Percentiles rank a stretch among this genome's conserved stretches.
Evolutionary conservation across 352 stramenopile genomes (phyloP).

Genomic region (Pythium vanterpoolii): DNA sequence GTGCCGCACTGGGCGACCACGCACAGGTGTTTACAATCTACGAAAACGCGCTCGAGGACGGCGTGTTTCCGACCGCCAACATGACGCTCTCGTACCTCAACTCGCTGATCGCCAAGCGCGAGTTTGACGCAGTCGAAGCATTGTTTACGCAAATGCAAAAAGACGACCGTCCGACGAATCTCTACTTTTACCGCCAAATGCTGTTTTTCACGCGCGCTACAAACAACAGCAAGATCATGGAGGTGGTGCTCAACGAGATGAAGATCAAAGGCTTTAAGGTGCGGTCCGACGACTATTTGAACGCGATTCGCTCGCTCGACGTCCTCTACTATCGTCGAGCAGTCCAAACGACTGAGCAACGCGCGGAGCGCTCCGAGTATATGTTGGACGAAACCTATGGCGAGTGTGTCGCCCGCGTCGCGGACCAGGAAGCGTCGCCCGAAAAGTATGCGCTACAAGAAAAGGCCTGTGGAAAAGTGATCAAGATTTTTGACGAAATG

Average conservation of each 20-base stretch:
- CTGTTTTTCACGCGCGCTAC: conserved; percentile 38
- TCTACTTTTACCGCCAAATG: conserved; percentile 64
- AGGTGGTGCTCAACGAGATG: conserved; percentile 52
- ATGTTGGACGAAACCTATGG: conserved; percentile 41
- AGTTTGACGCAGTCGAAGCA: conserved; percentile 39
- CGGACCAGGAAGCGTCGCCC: conserved; percentile 38
- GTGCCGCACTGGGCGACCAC: conserved; percentile 25
- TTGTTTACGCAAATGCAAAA: conserved; percentile 42
- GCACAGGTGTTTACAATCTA: conserved; percentile 46
- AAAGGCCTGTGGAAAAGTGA: not conserved
- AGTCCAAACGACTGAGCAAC: not conserved
- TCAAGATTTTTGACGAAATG: conserved; percentile 67
- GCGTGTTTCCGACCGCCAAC: conserved; percentile 55
- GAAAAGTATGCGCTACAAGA: conserved; percentile 26
- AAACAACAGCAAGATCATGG: conserved; percentile 30
- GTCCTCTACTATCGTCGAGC: conserved; percentile 34
- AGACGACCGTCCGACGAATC: conserved; percentile 40
- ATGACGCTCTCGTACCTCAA: conserved; percentile 62
- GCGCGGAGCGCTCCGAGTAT: not conserved
- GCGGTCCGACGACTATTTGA: conserved; percentile 46
- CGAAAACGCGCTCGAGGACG: conserved; percentile 32
- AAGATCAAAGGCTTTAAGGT: conserved; percentile 67
- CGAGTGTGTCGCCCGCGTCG: conserved; percentile 39
- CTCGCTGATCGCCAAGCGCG: conserved; percentile 34
- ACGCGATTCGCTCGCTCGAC: conserved; percentile 49